Conservation (phyloP, 176 grass and related monocot species). For the Carex parvula region DNA sequence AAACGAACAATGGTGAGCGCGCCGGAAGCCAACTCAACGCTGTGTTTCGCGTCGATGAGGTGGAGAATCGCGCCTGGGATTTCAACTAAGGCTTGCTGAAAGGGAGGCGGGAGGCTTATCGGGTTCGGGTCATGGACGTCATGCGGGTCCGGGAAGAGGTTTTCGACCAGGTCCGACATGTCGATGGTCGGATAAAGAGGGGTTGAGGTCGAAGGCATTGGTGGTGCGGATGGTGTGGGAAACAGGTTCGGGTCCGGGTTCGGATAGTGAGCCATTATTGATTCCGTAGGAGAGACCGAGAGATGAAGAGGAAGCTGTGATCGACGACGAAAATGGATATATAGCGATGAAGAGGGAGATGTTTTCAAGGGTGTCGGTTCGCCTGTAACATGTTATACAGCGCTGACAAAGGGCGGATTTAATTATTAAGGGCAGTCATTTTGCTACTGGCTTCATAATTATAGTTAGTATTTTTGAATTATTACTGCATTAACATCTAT, state of each 20-base stretch:
- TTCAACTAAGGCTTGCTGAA: slow-evolving; percentile 45
- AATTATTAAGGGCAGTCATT: no score
- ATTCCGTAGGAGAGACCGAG: neutral
- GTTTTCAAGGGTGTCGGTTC: neutral
- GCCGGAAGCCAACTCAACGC: slow-evolving; percentile 63
- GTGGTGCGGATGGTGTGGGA: slow-evolving; percentile 38
- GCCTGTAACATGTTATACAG: neutral
- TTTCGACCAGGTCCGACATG: slow-evolving; percentile 48
- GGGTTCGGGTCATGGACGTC: neutral
- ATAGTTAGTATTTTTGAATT: no score
- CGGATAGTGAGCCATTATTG: neutral
- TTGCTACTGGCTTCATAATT: no score
- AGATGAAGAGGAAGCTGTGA: neutral
- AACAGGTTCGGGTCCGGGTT: slow-evolving; percentile 17
- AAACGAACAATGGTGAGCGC: slow-evolving; percentile 58
- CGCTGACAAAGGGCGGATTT: no score
- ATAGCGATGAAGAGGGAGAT: no score
- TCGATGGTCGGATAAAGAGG: slow-evolving; percentile 48
- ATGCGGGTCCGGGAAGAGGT: slow-evolving; percentile 21
- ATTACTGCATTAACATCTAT: no score
- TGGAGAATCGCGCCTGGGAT: slow-evolving; percentile 52
- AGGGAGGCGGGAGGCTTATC: neutral
- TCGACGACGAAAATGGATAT: neutral
- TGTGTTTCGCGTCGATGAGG: slow-evolving; percentile 59
- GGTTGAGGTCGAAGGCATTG: slow-evolving; percentile 7